A percentile compares a stretch with the other conserved stretches of the same genome.
Conservation (phyloP, 108 stramenopile genomes). For the Cyclotella sp. region DNA sequence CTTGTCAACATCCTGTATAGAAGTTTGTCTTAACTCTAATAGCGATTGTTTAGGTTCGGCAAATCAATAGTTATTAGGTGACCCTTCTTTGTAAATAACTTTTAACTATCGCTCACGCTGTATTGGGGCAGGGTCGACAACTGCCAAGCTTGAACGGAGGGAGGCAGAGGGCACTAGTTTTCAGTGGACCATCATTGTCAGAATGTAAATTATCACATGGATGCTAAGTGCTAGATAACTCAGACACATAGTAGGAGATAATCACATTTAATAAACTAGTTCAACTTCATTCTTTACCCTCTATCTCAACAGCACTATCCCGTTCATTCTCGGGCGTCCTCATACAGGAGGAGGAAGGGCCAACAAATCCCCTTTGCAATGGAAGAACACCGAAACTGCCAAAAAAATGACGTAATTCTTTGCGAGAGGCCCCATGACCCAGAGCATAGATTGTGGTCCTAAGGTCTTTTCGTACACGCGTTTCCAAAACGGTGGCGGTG, state of each 20-base stretch:
- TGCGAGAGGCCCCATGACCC: conserved; percentile 63
- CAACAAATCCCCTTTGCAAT: conserved; percentile 76
- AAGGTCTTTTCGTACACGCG: conserved; percentile 64
- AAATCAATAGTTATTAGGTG: not conserved
- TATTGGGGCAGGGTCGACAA: too few relatives aligned
- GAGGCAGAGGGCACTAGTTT: too few relatives aligned
- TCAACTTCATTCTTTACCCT: not conserved
- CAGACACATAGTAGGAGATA: too few relatives aligned
- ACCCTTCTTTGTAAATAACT: too few relatives aligned
- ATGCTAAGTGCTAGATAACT: too few relatives aligned
- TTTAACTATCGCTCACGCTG: too few relatives aligned
- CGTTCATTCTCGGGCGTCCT: not conserved
- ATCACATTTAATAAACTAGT: too few relatives aligned
- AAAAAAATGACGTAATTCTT: conserved; percentile 84
- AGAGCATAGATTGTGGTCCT: conserved; percentile 76
- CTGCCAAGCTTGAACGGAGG: too few relatives aligned
- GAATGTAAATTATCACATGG: too few relatives aligned
- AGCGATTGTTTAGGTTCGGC: not conserved
- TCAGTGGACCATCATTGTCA: too few relatives aligned
- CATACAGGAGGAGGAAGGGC: conserved; percentile 87
- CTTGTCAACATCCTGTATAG: not conserved
- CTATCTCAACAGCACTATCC: not conserved
- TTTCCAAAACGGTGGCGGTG: conserved; percentile 47
- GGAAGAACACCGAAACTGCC: conserved; percentile 65
- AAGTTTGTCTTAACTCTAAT: not conserved